Evolutionary conservation across 306 rosid genomes (phyloP).

Genomic region (Oxytropis ochrocephala): DNA sequence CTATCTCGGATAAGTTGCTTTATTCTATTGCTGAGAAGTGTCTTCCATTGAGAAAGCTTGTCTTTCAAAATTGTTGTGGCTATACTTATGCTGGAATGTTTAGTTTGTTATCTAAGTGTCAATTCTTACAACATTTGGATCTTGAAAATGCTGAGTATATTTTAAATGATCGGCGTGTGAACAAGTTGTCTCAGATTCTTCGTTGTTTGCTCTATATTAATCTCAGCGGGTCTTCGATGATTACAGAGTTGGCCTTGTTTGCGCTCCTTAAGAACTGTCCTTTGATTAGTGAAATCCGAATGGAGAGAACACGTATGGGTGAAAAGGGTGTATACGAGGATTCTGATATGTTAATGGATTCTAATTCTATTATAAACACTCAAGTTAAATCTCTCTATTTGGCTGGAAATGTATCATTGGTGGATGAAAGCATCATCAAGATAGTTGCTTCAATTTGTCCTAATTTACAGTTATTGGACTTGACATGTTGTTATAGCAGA

Average conservation of each 20-base stretch:
- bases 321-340: background rate
- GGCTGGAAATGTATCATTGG: slow-evolving; percentile 21
- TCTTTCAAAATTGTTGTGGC: slow-evolving; percentile 25
- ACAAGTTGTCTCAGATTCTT: slow-evolving; percentile 39
- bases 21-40: slow-evolving; percentile 34
- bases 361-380: slow-evolving; percentile 21
- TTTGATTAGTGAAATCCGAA: slow-evolving; percentile 32
- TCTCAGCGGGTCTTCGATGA: slow-evolving; percentile 32
- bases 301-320: slow-evolving; percentile 34
- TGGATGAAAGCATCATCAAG: slow-evolving; percentile 14
- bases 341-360: no score
- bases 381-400: slow-evolving; percentile 36
- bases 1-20: slow-evolving; percentile 47
- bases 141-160: no score
- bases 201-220: slow-evolving; percentile 30
- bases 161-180: no score
- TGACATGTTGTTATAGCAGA: slow-evolving; percentile 25
- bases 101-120: slow-evolving; percentile 32
- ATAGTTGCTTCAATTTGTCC: slow-evolving; percentile 40
- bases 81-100: slow-evolving; percentile 39
- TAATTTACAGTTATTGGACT: slow-evolving; percentile 41
- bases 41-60: slow-evolving; percentile 52
- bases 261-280: slow-evolving; percentile 54
- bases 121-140: slow-evolving; percentile 26
- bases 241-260: slow-evolving; percentile 41